Evolutionary conservation across 345 rosid species (phyloP), one percentile per base, ranked within the genome.

Genomic region (Eucalyptus brandiana): DNA sequence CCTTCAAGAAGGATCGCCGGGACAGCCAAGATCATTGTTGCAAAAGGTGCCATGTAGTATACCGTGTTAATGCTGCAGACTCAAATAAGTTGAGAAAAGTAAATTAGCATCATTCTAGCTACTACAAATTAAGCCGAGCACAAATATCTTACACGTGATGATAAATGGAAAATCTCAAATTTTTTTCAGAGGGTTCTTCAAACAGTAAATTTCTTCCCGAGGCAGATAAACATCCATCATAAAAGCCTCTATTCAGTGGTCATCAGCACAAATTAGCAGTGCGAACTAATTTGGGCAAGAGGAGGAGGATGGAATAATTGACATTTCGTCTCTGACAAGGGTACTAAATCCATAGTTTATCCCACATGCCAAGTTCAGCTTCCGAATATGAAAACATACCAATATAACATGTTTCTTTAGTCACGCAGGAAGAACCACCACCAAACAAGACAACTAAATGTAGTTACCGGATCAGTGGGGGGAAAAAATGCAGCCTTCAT

Each of bases 41-140:
- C 99, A 87, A 94, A 96, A 87, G 99, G 99, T 23, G 99, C 99
- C 99, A 98, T 98, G 93, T 98, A 98, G 95, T 97, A 98, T 87
- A 98, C 99, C 1, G 99, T 98, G 96, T 98, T 98, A 90, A 98
- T 98, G 94, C 99, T 97, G 87, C 9, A 89, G 54, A 51, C 69
- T 30, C 88, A 67, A 88, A 60, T 56, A 91, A 90, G 48, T 42
- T 51, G 6, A 45, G 86, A 83, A 80, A 58, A 47, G 34, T 89
- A 88, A 45, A 87, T 92, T 88, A 89, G 90, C 53, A 67, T 26
- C 83, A 11, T 42, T 72, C 83, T 37, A 37, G 42, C 83, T 2
- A 21, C 83, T 72, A 19, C 81, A 37, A 72, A 72, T 37, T 72
- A 37, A 72, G 83, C 83, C 0, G 3, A 19, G 45, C 83, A 37